Base-by-base conservation (phyloP, 2,329 filamentous ascomycete genomes). In the Epichloe sibirici region DNA sequence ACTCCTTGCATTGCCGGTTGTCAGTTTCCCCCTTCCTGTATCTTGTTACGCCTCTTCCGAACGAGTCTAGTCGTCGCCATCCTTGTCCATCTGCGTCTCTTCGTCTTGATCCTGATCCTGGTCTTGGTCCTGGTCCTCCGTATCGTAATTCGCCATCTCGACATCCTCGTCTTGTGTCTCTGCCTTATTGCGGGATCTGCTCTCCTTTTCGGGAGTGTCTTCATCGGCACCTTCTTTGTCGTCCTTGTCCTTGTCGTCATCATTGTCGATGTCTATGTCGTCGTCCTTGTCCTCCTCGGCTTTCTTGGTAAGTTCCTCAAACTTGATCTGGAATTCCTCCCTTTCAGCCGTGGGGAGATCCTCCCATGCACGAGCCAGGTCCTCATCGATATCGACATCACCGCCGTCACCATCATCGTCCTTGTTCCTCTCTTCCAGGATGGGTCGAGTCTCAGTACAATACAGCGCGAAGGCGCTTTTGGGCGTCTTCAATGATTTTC, bases 311-410 rank as follows among this genome's bases (percentile, higher is more conserved):
- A 61, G 34, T 23, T 61, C 55, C 17, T 68, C 63, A 28, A 59
- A 57, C 52, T 66, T 71, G 54, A 60, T 54, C 55, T 75, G 69
- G 51, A 72, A 80, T 49, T 73, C 71, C 28, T 77, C 74, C 61
- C 73, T 75, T 48, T 75, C 70, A 23, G 64, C 66, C 45, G 75
- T 70, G 4, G 74, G 63, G 13, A 82, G 68, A 21, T 76, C 73
- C 54, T 78, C 75, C 78, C 79, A 82, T 43, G 69, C 68, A 12
- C 71, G 71, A n/a, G 70, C 66, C 8, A 82, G 70, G 66, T 79
- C 77, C 49, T 77, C 75, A n/a, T 80, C 76, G 12, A 78, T 62
- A 52, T 71, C 69, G 52, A 69, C 45, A 12, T 65, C 58, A 28
- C 21, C 35, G n/a, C 54, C 57, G 13, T 64, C 63, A 12, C 49